phyloP scores from a whole-genome alignment of 495 filamentous ascomycete genomes.

The Penicillium psychrofluorescens region DNA sequence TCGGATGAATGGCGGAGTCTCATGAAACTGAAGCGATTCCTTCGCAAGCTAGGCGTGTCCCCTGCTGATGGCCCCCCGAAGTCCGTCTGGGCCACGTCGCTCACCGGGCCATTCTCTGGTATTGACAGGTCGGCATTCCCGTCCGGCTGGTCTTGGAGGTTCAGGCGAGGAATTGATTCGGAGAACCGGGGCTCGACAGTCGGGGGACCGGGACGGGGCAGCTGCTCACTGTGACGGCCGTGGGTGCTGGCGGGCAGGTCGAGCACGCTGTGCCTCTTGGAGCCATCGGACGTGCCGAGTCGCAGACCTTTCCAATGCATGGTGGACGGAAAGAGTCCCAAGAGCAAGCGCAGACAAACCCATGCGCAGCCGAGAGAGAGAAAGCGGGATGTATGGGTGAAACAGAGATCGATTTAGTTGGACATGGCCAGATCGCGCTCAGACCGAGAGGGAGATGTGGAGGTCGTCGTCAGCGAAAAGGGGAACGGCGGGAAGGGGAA shows the following conservation, averaged over 20 bases:
- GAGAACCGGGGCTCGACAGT: constrained; percentile 28
- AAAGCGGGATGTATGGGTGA: background rate
- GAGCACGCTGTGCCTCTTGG: constrained; percentile 31
- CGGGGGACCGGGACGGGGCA: constrained; percentile 31
- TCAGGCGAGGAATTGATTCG: constrained; percentile 30
- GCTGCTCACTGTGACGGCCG: constrained; percentile 33
- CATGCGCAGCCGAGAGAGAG: constrained; percentile 11
- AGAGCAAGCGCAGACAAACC: constrained; percentile 3
- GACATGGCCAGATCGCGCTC: constrained; percentile 17
- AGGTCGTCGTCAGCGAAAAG: constrained; percentile 21
- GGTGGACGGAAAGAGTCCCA: constrained; percentile 8
- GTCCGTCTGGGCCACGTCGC: constrained; percentile 10
- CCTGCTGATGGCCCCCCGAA: constrained; percentile 10
- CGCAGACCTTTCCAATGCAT: constrained; percentile 45
- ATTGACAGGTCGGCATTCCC: constrained; percentile 1
- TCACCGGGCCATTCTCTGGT: constrained; percentile 8
- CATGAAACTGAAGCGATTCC: constrained; percentile 78
- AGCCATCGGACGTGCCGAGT: constrained; percentile 30
- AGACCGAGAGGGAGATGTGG: constrained; percentile 19
- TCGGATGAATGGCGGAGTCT: constrained; percentile 91
- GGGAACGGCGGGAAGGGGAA: constrained; percentile 17
- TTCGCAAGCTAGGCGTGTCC: constrained; percentile 23
- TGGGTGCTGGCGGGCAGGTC: constrained; percentile 21
- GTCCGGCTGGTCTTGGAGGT: constrained; percentile 10
- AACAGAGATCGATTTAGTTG: background rate